Evolutionary conservation across 257 asterid species (phyloP), one percentile per base, ranked within the genome.

Genomic region (Nicotiana paniculata): DNA sequence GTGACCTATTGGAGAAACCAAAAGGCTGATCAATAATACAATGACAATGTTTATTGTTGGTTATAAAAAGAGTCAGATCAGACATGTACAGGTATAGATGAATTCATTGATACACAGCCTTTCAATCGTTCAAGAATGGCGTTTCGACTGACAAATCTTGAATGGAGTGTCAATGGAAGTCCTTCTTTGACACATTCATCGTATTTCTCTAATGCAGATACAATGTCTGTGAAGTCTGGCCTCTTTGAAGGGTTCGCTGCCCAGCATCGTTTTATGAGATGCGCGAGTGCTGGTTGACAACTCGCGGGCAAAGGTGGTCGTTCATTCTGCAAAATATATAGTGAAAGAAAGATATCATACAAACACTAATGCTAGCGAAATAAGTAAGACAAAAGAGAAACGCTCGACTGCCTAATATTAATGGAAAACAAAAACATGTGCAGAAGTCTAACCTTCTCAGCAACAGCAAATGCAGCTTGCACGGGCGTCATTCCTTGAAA

Each of bases 261-360:
- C 98, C 98, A 94, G 55, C 99, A 96, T 1, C 97, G 88, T 90
- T 93, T 93, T 81, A 96, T 96, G 1, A 94, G 93, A 84, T 94
- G 97, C 0, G 98, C 97, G 0, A 96, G 85, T 21, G 93, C 98
- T 1, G 98, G 92, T 63, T 94, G 96, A 59, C 98, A 94, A 85
- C 98, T 96, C 11, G 93, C 97, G 11, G 98, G 90, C 65, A 96
- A 80, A 1, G 98, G 98, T 9, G 99, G 99, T 58, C 98, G 84
- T 87, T 96, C 98, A 3, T 94, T 93, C 99, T 96, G 91, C 79
- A 88, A 65, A 18, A 77, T 21, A 21, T 21, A 21, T 75, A 26
- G 24, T 72, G 43, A 72, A 46, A 46, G 8, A 1, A 21, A 18
- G 1, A n/a, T 37, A 37, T 32, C 3, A 32, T 32, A 32, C 33